Conservation (phyloP, 345 rosid genomes). For the Ceriops tagal region DNA sequence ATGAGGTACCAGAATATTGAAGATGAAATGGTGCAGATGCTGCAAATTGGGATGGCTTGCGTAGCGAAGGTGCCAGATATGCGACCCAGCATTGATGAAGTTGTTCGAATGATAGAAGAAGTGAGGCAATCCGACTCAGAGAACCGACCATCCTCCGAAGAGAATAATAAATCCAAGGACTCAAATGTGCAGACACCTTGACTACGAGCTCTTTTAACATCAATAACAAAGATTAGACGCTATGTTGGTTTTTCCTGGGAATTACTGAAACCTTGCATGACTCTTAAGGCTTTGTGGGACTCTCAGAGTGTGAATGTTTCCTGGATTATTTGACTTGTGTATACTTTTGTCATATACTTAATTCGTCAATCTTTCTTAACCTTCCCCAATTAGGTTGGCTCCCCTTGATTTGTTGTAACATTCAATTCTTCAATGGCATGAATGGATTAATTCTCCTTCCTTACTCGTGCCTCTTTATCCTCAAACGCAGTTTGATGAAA, state of each 20-base stretch:
- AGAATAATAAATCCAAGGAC: conserved; percentile 69
- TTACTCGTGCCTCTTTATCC: too few relatives aligned
- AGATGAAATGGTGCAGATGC: conserved; percentile 84
- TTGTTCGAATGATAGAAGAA: conserved; percentile 82
- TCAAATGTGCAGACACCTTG: conserved; percentile 72
- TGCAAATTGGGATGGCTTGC: conserved; percentile 77
- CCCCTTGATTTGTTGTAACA: conserved; percentile 25
- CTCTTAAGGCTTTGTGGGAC: not conserved
- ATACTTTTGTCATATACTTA: conserved; percentile 3
- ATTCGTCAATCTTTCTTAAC: not conserved
- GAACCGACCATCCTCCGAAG: conserved; percentile 77
- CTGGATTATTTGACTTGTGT: not conserved
- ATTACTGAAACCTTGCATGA: not conserved
- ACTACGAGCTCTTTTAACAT: conserved; percentile 40
- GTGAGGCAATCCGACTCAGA: conserved; percentile 69
- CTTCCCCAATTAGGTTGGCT: not conserved
- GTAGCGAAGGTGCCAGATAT: conserved; percentile 56
- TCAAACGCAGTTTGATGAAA: too few relatives aligned
- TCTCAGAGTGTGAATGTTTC: conserved; percentile 13
- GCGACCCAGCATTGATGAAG: conserved; percentile 74
- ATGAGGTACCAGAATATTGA: conserved; percentile 73
- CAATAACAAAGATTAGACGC: conserved; percentile 3
- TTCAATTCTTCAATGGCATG: conserved; percentile 16
- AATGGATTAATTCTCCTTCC: conserved; percentile 19
- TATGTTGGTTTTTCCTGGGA: not conserved